Evolutionary conservation across 768 basidiomycete species (phyloP).

Genomic region (Pulveroboletus sp.): DNA sequence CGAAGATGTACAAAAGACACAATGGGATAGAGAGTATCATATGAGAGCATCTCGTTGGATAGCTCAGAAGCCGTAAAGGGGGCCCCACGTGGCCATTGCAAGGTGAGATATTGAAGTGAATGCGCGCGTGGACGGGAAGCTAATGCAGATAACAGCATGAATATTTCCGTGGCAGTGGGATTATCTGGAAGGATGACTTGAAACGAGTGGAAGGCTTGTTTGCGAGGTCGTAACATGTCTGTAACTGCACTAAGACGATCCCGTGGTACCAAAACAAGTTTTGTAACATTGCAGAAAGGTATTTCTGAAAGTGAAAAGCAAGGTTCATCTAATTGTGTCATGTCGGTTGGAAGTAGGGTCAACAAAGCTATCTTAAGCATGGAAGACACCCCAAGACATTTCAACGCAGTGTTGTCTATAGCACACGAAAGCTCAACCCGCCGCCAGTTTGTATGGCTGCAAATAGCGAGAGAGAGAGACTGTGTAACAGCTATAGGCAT

Average conservation of each 20-base stretch:
- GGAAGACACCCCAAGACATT: background rate
- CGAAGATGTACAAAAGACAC: constrained; percentile 2
- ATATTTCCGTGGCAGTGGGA: background rate
- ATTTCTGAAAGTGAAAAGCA: background rate
- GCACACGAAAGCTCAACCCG: background rate
- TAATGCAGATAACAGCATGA: background rate
- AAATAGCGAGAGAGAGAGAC: background rate
- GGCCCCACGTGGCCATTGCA: too few relatives aligned
- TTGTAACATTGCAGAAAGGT: background rate
- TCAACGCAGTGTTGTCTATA: background rate
- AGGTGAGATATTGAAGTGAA: constrained; percentile 4
- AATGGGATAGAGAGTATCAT: background rate
- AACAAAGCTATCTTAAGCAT: constrained; percentile 2
- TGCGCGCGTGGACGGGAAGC: background rate
- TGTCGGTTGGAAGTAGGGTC: too few relatives aligned
- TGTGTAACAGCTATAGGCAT: background rate
- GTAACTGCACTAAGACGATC: background rate
- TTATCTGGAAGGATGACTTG: background rate
- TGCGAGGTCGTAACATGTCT: background rate
- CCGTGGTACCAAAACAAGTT: background rate
- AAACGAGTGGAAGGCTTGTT: constrained; percentile 1
- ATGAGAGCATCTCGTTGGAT: too few relatives aligned
- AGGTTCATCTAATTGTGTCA: background rate
- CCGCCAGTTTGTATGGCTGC: background rate
- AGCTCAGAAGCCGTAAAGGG: too few relatives aligned